Conservation (phyloP, 371 early-diverging fungal genomes). For the Apophysomyces trapeziformis region DNA sequence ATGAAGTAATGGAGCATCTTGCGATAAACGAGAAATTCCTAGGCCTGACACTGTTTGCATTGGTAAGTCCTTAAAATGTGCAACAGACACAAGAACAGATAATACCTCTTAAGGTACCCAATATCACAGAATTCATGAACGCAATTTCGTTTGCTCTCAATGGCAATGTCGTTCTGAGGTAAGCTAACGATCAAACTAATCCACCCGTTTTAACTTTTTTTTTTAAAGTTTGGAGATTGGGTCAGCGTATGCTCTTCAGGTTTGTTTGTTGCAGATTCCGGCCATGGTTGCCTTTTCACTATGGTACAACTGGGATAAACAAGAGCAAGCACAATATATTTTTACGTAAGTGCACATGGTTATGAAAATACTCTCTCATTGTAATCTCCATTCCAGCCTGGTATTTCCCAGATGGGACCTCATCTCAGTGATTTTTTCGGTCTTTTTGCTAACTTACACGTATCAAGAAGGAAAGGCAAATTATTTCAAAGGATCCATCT, state of each 20-base stretch:
- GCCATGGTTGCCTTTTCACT: conserved; percentile 86
- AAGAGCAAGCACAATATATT: conserved; percentile 36
- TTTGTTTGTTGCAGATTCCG: conserved; percentile 94
- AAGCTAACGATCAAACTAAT: neutral
- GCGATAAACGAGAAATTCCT: conserved; percentile 86
- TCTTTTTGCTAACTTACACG: conserved; percentile 87
- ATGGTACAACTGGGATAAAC: conserved; percentile 63
- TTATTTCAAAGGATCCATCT: conserved; percentile 95
- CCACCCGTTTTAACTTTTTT: neutral
- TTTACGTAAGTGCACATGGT: conserved; percentile 45
- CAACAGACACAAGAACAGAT: neutral
- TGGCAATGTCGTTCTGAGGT: conserved; percentile 90
- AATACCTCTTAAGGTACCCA: conserved; percentile 63
- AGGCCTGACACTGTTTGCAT: conserved; percentile 91
- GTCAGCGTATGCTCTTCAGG: conserved; percentile 95
- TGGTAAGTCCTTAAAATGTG: conserved; percentile 50
- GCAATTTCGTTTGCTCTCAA: conserved; percentile 94
- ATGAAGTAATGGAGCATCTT: conserved; percentile 65
- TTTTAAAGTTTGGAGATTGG: conserved; percentile 87
- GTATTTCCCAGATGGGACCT: conserved; percentile 95
- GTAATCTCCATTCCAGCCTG: conserved; percentile 59
- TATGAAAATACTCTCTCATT: neutral
- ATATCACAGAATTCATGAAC: conserved; percentile 96
- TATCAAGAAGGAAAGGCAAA: conserved; percentile 96
- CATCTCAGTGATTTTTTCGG: conserved; percentile 85